Evolutionary conservation across 2,329 filamentous ascomycete species (phyloP), one percentile per base, ranked within the genome.

Genomic region (Aspergillus luchuensis): DNA sequence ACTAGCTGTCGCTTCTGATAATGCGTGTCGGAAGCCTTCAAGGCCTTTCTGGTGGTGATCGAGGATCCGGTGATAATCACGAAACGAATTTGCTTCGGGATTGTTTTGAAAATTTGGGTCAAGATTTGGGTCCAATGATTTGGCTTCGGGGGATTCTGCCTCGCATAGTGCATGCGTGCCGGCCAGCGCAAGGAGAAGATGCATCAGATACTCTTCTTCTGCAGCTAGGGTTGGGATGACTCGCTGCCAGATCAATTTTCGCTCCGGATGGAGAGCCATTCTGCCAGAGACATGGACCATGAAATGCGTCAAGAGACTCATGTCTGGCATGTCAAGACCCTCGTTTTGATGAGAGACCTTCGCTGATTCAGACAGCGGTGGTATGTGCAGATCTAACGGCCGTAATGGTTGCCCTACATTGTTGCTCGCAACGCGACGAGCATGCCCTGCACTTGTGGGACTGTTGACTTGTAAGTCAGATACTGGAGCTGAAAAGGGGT

Each of bases 131-230:
- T 13, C 13, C 11, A 36, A 36, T 13, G 11, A 3, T 15, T 13
- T 36, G 11, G 11, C 13, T 5, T 15, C 11, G 33, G 11, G 33
- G 6, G 33, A 36, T 11, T 36, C 33, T 15, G 13, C 52, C 38
- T 54, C 36, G 49, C 33, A 66, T 39, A 67, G 39, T 5, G 62
- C 30, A 55, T 71, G 56, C 6, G 67, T 6, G 7, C 69, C 68
- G 2, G 68, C 66, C n/a, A 71, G 52, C 8, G 67, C 67, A 3
- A 71, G 56, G 30, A 70, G 56, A n/a, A 71, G 45, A 51, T 70
- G 67, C 69, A 71, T 71, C 36, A 71, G 13, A 23, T 60, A 68
- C 13, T 61, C 57, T 13, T 66, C 54, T 2, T 52, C 56, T 5
- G 59, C n/a, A 8, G 67, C 69, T 0, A 69, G 36, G 11, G 67